Evolutionary conservation across 2,329 filamentous ascomycete species (phyloP), one percentile per base, ranked within the genome.

Genomic region (Trichoderma lentiforme): DNA sequence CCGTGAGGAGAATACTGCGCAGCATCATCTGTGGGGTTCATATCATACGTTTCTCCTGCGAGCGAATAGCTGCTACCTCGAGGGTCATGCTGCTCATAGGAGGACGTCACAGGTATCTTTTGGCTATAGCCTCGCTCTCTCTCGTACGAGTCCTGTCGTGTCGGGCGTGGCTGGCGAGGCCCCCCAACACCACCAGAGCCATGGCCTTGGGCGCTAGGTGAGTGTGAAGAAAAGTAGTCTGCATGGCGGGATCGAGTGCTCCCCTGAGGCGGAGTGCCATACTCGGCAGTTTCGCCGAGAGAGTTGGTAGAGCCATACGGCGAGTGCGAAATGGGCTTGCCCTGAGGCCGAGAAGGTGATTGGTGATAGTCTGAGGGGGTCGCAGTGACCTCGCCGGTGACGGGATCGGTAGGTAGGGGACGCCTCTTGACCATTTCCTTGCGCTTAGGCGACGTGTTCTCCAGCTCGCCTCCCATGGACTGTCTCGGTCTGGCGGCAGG

Each of bases 321-420:
- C 24, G 80, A 76, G 18, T 84, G 82, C 60, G 78, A 79, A 9
- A 73, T 63, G 66, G 80, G 78, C 67, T 82, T 85, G 8, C 83
- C 83, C 58, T 87, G 85, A 12, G 82, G 78, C 71, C 87, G 84
- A 34, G 85, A 81, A 7, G 86, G 84, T 8, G 84, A 84, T 71
- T 85, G 84, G 12, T 84, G 82, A 56, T 87, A 81, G 79, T 58
- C 82, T 77, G 65, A 79, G 75, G 34, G 77, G 71, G n/a, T 78
- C 24, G 73, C 71, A 6, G 86, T 82, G 58, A 84, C 79, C 75
- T 88, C 86, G 74, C 87, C 82, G 67, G 87, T 86, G 73, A 92
- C 88, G 15, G 94, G 93, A 79, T 96, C 93, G 1, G 89, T 91
- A 0, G 95, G 95, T 51, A 98, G 83, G 24, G 95, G 95, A 39